A percentile compares a stretch with the other conserved stretches of the same genome.
Evolutionary conservation across 148 eudicot species (phyloP).

Genomic region (Rheum nobile): DNA sequence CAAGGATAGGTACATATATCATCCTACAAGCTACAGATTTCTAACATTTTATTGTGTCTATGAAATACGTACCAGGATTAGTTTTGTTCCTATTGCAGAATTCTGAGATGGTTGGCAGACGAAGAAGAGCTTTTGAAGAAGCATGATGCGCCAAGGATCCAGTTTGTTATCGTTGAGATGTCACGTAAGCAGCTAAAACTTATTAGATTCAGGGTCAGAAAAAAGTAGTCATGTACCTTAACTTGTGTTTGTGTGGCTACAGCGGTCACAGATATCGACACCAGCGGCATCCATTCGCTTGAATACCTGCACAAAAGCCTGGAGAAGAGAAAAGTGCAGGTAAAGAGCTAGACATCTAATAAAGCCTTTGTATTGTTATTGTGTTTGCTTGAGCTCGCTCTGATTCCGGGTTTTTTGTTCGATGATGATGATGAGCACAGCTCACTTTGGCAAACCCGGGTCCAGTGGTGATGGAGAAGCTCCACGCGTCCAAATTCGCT

Average conservation of each 20-base stretch:
- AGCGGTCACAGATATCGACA: slow-evolving; percentile 93
- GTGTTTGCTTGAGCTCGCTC: too few species aligned
- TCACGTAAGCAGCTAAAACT: slow-evolving; percentile 46
- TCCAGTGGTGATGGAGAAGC: slow-evolving; percentile 63
- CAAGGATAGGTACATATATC: slow-evolving; percentile 52
- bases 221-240: not conserved
- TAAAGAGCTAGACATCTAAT: too few species aligned
- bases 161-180: slow-evolving; percentile 73
- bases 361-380: too few species aligned
- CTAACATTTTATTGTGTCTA: too few species aligned
- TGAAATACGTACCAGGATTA: too few species aligned
- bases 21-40: not conserved
- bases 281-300: slow-evolving; percentile 89
- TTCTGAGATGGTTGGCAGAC: slow-evolving; percentile 69
- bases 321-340: slow-evolving; percentile 62
- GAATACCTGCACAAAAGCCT: slow-evolving; percentile 64
- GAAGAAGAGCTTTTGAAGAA: slow-evolving; percentile 50
- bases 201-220: not conserved
- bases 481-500: slow-evolving; percentile 51
- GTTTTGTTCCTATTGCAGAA: slow-evolving; percentile 31
- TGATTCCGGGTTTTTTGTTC: too few species aligned
- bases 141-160: slow-evolving; percentile 34
- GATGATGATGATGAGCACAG: too few species aligned
- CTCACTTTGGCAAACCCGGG: slow-evolving; percentile 82
- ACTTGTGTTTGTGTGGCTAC: slow-evolving; percentile 8